Conservation (phyloP, 176 grass and related monocot species). For the Dendrocalamus sinicus region DNA sequence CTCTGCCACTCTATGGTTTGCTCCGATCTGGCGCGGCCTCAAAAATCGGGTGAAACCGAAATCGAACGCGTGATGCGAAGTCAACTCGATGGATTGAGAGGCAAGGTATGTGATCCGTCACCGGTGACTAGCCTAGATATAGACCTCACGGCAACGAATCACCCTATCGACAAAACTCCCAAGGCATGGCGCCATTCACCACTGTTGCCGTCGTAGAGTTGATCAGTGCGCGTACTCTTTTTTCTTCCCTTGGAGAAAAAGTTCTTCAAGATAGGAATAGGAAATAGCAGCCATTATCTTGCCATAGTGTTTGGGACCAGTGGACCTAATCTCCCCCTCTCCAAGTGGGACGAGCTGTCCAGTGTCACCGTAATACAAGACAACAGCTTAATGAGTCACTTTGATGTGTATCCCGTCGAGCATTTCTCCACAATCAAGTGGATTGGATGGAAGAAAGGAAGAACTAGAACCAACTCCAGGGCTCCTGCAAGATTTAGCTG, state of each 20-base stretch:
- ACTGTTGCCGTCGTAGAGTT: background rate
- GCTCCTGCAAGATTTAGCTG: background rate
- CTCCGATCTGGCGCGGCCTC: constrained; percentile 27
- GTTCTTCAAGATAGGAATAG: background rate
- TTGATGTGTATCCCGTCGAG: background rate
- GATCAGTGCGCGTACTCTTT: background rate
- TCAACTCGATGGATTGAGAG: constrained; percentile 15
- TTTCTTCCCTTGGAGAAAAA: background rate
- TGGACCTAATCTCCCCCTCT: background rate
- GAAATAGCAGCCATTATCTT: constrained; percentile 1
- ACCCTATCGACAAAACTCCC: background rate
- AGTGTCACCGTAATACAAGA: constrained; percentile 23
- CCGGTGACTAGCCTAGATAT: background rate
- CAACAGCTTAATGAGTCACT: background rate
- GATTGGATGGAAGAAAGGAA: background rate
- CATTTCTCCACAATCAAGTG: background rate
- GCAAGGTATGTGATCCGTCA: background rate
- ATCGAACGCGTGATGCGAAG: background rate
- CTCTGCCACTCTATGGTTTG: constrained; percentile 12
- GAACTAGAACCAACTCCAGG: background rate
- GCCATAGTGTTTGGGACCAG: background rate
- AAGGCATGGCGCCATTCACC: background rate
- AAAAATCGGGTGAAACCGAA: background rate
- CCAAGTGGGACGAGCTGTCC: constrained; percentile 31
- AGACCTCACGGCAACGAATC: constrained; percentile 1